A percentile compares a stretch with the other conserved stretches of the same genome.
phyloP scores from a whole-genome alignment of 768 basidiomycete species.

The Termitomyces sp. region DNA sequence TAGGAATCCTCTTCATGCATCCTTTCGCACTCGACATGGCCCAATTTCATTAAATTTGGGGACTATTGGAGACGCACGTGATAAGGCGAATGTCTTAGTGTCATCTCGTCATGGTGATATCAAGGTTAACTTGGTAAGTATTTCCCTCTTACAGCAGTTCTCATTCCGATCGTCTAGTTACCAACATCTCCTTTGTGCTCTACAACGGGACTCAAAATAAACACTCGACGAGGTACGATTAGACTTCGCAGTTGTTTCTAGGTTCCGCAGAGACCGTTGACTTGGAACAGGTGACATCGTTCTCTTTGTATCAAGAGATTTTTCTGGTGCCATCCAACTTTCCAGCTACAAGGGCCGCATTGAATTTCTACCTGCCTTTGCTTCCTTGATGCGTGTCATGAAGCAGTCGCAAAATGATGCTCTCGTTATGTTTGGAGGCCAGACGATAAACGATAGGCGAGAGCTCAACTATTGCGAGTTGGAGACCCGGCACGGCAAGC shows the following conservation, averaged over 20 bases:
- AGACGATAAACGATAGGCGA: conserved; percentile 8
- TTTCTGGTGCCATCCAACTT: conserved; percentile 24
- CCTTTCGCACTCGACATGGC: conserved; percentile 36
- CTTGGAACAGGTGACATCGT: conserved; percentile 18
- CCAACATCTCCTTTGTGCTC: conserved; percentile 26
- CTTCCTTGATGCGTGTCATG: conserved; percentile 19
- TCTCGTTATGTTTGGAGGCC: conserved; percentile 31
- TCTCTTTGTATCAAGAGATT: conserved; percentile 21
- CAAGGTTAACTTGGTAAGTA: conserved; percentile 31
- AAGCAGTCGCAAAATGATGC: conserved; percentile 26
- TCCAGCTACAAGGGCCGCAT: conserved; percentile 17
- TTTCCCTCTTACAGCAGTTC: not conserved
- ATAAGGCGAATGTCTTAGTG: conserved; percentile 32
- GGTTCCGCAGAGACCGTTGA: not conserved
- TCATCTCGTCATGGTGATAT: conserved; percentile 31
- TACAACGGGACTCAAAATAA: conserved; percentile 30
- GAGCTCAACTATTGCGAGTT: conserved; percentile 36
- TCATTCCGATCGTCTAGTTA: conserved; percentile 17
- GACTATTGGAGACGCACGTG: conserved; percentile 28
- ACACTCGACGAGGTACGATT: conserved; percentile 26
- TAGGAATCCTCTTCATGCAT: conserved; percentile 28
- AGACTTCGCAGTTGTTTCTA: not conserved
- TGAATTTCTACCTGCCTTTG: conserved; percentile 24
- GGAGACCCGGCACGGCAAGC: conserved; percentile 27
- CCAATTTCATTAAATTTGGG: conserved; percentile 31